Base-by-base conservation (phyloP, 2,329 filamentous ascomycete genomes). In the Myriangium duriaei region DNA sequence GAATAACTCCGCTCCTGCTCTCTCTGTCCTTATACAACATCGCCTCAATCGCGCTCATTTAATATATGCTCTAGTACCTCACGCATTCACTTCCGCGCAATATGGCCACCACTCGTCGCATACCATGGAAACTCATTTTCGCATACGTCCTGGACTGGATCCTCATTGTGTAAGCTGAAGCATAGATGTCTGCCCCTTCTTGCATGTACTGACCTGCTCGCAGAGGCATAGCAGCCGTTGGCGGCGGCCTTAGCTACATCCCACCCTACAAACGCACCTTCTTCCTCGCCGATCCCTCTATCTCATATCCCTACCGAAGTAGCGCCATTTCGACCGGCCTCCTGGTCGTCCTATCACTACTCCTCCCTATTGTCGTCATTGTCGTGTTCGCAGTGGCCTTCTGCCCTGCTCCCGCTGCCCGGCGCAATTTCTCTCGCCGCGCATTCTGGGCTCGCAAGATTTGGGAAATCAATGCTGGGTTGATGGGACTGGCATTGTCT, bases 391-490 rank as follows among this genome's bases (percentile, higher is more conserved):
- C 74, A 29, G 58, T 92, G 11, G 42, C 74, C 7, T 60, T 88
- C 47, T 75, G 42, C 3, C 73, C 11, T 66, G 65, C 30, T 68
- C 41, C 37, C 10, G 32, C 36, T 12, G 31, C 33, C n/a, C 33
- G 19, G 14, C 32, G 32, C 9, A 24, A 70, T 13, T 77, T 79
- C 0, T 75, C 81, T 2, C 69, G 69, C 45, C 58, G 69, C 3
- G 60, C 83, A 38, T 67, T 87, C 31, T 86, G 83, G 77, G 74
- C 73, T 54, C 72, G 83, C 47, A 94, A 91, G 61, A 57, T 94
- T 1, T 95, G 88, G 86, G 87, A 95, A 58, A 76, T 83, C 56
- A 85, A 95, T 54, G 57, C 76, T 2, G 86, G 83, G 42, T 84
- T 80, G 75, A 74, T 94, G 51, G 87, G 87, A 0, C 68, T 94